Base-by-base conservation (phyloP, 208 protist genomes). In the Trypanosoma theileri region DNA sequence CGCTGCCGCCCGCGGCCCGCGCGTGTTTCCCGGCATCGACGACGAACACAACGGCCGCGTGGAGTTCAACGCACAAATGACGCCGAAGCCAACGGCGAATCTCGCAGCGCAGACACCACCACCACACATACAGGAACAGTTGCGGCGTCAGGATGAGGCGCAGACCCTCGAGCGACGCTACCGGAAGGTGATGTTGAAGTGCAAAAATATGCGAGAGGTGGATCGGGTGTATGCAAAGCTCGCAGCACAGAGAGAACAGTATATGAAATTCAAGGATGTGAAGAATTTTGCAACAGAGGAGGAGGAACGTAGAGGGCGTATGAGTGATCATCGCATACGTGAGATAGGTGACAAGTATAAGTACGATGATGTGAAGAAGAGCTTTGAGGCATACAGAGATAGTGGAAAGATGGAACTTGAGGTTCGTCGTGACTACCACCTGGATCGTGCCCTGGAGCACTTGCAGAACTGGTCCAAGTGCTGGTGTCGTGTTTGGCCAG, bases 11-110 rank as follows among this genome's bases (percentile, higher is more conserved):
- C 72, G 88, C 17, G 88, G 88, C 40, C 40, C 60, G 0, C 57
- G 76, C 48, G 57, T 88, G 21, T 91, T 91, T 54, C 88, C 88
- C 8, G 88, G 69, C 21, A 71, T 89, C 24, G 88, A 93, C 66
- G 71, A 79, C 7, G 71, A 87, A 19, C 60, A 79, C 59, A 73
- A 71, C 45, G 77, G 77, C 13, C 78, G 63, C 21, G 31, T 77
- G 0, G 53, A 72, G 0, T 72, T 88, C 24, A 53, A 77, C 35
- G 77, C 72, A 2, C 55, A 66, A 12, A 60, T 82, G 71, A 51
- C 59, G 13, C 69, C 73, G 21, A 56, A 54, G 44, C 65, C 67
- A 41, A 66, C 61, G 45, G 59, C 61, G 17, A 63, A 75, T 51
- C 58, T 75, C 17, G 54, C 44, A 1, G 42, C 70, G 1, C 60